Evolutionary conservation across 2,329 filamentous ascomycete species (phyloP).

Genomic region (Trichoderma sp.): DNA sequence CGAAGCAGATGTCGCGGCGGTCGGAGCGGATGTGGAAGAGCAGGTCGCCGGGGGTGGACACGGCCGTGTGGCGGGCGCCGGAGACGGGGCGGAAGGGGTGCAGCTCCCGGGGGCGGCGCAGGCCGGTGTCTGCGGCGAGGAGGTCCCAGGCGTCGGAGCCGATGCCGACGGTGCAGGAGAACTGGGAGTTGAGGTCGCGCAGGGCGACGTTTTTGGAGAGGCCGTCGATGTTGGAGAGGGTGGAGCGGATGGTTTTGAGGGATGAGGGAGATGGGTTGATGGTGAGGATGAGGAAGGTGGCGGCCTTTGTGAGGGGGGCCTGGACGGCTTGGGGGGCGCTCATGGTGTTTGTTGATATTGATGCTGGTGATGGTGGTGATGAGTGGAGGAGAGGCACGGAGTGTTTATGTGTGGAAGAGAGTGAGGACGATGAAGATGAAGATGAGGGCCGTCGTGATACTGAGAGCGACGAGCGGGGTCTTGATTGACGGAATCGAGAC

Average conservation of each 20-base stretch:
- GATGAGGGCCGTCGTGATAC: not conserved
- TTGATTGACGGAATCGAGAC: not conserved
- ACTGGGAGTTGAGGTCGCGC: slow-evolving; percentile 42
- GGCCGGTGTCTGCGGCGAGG: slow-evolving; percentile 32
- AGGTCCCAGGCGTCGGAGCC: slow-evolving; percentile 51
- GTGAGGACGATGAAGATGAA: not conserved
- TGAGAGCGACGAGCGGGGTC: not conserved
- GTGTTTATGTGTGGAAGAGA: not conserved
- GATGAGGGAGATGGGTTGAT: slow-evolving; percentile 34
- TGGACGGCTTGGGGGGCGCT: slow-evolving; percentile 34
- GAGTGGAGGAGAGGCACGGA: not conserved
- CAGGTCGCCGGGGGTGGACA: slow-evolving; percentile 55
- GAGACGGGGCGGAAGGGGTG: slow-evolving; percentile 47
- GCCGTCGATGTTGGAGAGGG: slow-evolving; percentile 42
- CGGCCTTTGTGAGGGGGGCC: slow-evolving; percentile 49
- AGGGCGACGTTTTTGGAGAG: slow-evolving; percentile 53
- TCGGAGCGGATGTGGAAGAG: slow-evolving; percentile 58
- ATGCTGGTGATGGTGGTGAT: not conserved
- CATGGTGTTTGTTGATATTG: not conserved
- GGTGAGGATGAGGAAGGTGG: slow-evolving; percentile 52
- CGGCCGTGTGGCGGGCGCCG: slow-evolving; percentile 48
- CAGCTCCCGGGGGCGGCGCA: slow-evolving; percentile 44
- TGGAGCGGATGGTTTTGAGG: slow-evolving; percentile 41
- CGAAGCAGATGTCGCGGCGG: slow-evolving; percentile 54
- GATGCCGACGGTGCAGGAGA: slow-evolving; percentile 54